Percentiles rank a stretch among this genome's conserved stretches.
Evolutionary conservation across 1,284 basidiomycete genomes (phyloP).

Genomic region (Ustilago loliicola): DNA sequence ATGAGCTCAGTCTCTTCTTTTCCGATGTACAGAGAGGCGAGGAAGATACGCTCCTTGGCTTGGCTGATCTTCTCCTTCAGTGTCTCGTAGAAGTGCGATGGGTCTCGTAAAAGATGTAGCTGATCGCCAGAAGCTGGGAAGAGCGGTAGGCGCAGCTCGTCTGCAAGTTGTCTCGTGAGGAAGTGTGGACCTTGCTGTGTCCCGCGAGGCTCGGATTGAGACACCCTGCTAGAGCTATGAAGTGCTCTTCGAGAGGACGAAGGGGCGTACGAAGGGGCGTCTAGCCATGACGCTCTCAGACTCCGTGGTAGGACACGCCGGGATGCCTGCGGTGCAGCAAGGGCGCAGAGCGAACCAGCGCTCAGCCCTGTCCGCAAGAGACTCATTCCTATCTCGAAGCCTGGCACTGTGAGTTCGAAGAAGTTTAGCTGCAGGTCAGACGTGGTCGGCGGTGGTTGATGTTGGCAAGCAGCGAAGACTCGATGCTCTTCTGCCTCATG

Average conservation of each 20-base stretch:
- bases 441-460: neutral
- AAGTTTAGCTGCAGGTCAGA: neutral
- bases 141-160: slow-evolving; percentile 32
- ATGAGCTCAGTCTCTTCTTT: slow-evolving; percentile 61
- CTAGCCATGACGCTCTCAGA: neutral
- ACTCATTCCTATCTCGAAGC: neutral
- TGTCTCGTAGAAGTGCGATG: slow-evolving; percentile 46
- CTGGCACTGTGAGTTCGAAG: neutral
- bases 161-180: slow-evolving; percentile 30
- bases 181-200: slow-evolving; percentile 16
- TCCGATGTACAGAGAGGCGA: slow-evolving; percentile 64
- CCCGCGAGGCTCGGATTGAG: neutral
- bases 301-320: neutral
- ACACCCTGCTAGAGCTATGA: neutral
- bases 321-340: neutral
- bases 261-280: neutral
- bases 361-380: neutral
- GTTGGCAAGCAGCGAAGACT: too few species aligned
- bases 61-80: slow-evolving; percentile 38
- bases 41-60: slow-evolving; percentile 58
- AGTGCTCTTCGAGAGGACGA: neutral
- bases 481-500: neutral
- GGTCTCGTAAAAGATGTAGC: slow-evolving; percentile 41
- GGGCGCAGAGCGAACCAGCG: neutral
- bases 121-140: slow-evolving; percentile 46